A percentile compares a stretch with the other conserved stretches of the same genome.
Evolutionary conservation across 306 rosid genomes (phyloP).

Genomic region (Inga laurina): DNA sequence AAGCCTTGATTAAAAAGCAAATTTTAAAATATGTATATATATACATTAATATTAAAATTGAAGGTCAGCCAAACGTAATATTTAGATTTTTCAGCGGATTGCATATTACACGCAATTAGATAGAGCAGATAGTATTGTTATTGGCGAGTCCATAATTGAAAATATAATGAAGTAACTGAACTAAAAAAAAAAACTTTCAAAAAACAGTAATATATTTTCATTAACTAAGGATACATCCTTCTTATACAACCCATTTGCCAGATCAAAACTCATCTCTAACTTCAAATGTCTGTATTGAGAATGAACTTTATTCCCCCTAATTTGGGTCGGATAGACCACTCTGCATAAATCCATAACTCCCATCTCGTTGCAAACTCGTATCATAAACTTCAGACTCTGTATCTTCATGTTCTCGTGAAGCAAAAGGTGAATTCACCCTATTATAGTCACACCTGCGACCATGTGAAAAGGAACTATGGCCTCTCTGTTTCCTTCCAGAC

Average conservation of each 20-base stretch:
- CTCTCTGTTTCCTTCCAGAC: conserved; percentile 48
- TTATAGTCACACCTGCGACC: conserved; percentile 28
- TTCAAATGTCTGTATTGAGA: conserved; percentile 9
- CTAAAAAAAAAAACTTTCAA: background rate
- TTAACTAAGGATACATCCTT: conserved; percentile 14
- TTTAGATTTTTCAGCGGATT: conserved; percentile 24
- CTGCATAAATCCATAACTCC: conserved; percentile 53
- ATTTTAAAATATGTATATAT: too few relatives aligned
- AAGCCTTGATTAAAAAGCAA: background rate
- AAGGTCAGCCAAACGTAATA: conserved; percentile 23
- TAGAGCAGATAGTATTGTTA: background rate
- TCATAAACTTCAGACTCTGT: conserved; percentile 59
- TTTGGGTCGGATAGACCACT: conserved; percentile 37
- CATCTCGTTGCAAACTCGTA: conserved; percentile 76
- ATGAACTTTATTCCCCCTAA: conserved; percentile 3
- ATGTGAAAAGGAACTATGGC: conserved; percentile 17
- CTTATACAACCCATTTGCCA: conserved; percentile 16
- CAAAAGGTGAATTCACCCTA: conserved; percentile 30
- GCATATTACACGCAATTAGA: background rate
- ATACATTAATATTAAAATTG: background rate
- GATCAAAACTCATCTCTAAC: conserved; percentile 16
- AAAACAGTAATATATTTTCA: conserved; percentile 6
- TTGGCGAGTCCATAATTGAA: background rate
- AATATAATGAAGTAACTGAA: background rate
- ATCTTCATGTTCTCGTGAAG: conserved; percentile 34